Percentiles rank a stretch among this genome's conserved stretches.
phyloP scores from a whole-genome alignment of 2,329 filamentous ascomycete species.

The Podosphaera aphanis region DNA sequence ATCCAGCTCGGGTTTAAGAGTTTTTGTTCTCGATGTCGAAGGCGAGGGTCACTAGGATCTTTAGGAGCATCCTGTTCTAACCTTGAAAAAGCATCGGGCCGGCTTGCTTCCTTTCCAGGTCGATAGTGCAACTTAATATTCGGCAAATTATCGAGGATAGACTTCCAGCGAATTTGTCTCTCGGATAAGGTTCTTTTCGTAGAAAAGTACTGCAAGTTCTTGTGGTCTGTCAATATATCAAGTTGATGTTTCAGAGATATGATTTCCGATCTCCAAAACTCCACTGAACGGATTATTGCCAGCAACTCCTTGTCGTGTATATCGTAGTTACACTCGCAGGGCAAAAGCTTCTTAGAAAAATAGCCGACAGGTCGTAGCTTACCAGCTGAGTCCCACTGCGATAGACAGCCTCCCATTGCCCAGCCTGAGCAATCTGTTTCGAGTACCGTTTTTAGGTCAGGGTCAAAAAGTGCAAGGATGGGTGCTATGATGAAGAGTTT shows the following conservation, averaged over 20 bases:
- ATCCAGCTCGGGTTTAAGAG: too few relatives aligned
- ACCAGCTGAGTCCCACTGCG: background rate
- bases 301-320: background rate
- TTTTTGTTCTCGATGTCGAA: background rate
- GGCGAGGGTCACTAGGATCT: background rate
- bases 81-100: background rate
- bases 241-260: background rate
- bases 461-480: background rate
- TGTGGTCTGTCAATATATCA: background rate
- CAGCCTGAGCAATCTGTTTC: background rate
- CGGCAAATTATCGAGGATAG: background rate
- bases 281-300: background rate
- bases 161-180: too few relatives aligned
- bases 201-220: background rate
- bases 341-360: background rate
- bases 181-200: too few relatives aligned
- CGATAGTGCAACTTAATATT: background rate
- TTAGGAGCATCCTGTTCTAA: background rate
- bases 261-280: background rate
- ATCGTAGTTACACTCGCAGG: background rate
- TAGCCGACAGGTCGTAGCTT: background rate
- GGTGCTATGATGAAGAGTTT: background rate
- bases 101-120: background rate
- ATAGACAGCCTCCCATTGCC: background rate
- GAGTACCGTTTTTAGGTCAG: background rate